Conservation (phyloP, 129 eudicot species). For the Arctium minus region DNA sequence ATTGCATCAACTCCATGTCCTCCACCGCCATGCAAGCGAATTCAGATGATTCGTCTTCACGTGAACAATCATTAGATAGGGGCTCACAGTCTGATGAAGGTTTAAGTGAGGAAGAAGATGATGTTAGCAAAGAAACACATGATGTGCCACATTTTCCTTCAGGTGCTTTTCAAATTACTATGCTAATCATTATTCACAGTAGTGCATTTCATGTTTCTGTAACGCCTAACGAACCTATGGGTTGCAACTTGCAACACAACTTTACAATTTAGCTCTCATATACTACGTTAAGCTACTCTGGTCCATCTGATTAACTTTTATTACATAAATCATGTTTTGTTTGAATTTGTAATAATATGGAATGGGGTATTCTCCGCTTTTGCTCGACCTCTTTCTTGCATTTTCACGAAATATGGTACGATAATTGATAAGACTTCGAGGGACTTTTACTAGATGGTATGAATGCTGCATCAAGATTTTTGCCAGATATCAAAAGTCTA, state of each 20-base stretch:
- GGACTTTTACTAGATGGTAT: background rate
- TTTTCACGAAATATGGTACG: background rate
- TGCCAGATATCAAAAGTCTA: background rate
- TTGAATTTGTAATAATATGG: background rate
- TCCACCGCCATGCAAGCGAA: slow-evolving; percentile 41
- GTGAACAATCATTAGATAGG: slow-evolving; percentile 66
- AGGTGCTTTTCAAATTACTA: slow-evolving; percentile 30
- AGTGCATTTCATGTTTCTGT: background rate
- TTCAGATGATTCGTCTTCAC: slow-evolving; percentile 67
- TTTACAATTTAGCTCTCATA: background rate
- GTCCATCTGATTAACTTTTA: background rate
- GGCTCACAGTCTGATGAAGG: slow-evolving; percentile 65
- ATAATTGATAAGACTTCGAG: background rate
- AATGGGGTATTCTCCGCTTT: background rate
- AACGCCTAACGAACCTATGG: background rate
- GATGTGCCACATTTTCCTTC: slow-evolving; percentile 30
- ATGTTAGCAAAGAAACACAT: slow-evolving; percentile 47
- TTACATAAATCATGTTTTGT: background rate
- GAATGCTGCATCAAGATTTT: background rate
- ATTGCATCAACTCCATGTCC: slow-evolving; percentile 29
- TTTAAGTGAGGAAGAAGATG: slow-evolving; percentile 65
- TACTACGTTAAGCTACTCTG: background rate
- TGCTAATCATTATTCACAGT: background rate
- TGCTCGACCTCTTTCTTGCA: background rate
- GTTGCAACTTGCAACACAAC: background rate